These are phyloP conservation scores for Fraxinus albicans DNA, from an alignment of 305 asterid genomes.

Conservation along the genomic window DNA sequence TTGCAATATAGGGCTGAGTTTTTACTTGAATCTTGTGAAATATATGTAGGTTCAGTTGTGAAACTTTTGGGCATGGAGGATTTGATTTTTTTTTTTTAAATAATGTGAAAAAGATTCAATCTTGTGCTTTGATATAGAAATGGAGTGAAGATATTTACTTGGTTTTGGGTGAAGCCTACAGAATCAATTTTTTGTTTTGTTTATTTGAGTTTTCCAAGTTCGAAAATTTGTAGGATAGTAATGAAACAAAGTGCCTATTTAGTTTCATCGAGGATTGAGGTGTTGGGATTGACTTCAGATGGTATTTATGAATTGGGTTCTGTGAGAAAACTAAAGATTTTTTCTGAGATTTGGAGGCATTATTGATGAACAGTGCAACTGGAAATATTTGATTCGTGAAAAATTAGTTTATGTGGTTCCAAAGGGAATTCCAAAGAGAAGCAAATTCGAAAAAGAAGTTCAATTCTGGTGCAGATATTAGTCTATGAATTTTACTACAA, in stretches of 20 bases:
- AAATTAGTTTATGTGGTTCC: conserved; percentile 28
- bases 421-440: conserved; percentile 8
- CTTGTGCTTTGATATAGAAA: conserved; percentile 7
- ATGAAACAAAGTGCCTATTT: neutral
- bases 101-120: conserved; percentile 18
- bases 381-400: conserved; percentile 23
- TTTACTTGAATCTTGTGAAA: neutral
- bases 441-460: conserved; percentile 16
- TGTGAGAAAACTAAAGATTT: neutral
- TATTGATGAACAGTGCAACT: conserved; percentile 8
- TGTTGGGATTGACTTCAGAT: neutral
- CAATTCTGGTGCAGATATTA: conserved; percentile 15
- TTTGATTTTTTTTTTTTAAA: conserved; percentile 1
- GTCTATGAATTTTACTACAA: conserved; percentile 32
- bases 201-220: conserved; percentile 12
- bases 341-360: neutral
- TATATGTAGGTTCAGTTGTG: neutral
- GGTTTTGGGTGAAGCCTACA: conserved; percentile 17
- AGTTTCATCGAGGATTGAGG: neutral
- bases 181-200: conserved; percentile 3
- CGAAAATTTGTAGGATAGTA: conserved; percentile 18
- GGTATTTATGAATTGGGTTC: neutral
- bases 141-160: conserved; percentile 8
- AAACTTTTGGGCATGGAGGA: conserved; percentile 11
- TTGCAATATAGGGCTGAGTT: conserved; percentile 20